These are phyloP conservation scores for Solanum chacoense DNA, from an alignment of 305 asterid genomes.

Conservation along the genomic window DNA sequence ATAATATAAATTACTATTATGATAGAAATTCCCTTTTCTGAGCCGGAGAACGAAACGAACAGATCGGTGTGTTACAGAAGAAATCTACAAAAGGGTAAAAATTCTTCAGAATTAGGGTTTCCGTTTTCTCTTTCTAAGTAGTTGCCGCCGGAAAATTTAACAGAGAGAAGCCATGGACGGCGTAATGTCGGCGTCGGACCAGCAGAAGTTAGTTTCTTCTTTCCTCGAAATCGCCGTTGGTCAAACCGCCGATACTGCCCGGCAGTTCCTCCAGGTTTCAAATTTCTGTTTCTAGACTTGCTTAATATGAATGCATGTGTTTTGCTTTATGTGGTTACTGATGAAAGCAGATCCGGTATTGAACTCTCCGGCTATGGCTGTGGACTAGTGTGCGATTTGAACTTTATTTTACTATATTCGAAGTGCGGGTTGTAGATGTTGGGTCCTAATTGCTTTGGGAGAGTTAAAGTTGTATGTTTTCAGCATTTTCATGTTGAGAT, in stretches of 20 bases:
- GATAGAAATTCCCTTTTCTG: background rate
- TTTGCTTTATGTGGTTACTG: background rate
- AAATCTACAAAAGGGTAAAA: background rate
- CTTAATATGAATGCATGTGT: background rate
- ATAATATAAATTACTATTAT: background rate
- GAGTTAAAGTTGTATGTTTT: background rate
- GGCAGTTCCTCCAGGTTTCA: conserved; percentile 74
- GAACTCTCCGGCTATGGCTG: background rate
- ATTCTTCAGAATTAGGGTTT: background rate
- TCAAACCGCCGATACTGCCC: conserved; percentile 71
- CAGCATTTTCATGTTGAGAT: background rate
- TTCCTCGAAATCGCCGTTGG: conserved; percentile 89
- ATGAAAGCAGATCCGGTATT: background rate
- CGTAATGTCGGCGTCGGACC: conserved; percentile 33
- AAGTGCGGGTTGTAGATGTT: background rate
- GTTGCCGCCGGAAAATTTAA: background rate
- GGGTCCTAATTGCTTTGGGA: background rate
- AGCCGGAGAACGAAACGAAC: background rate
- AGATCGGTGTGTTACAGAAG: background rate
- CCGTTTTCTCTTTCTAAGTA: background rate
- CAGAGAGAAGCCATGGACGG: conserved; percentile 27
- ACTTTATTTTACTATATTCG: background rate
- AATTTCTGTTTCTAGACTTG: background rate
- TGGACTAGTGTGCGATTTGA: background rate
- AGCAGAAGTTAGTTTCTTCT: conserved; percentile 54